These are phyloP conservation scores for Komagataella kurtzmanii DNA, from an alignment of 805 yeast species.

Conservation along the genomic window DNA sequence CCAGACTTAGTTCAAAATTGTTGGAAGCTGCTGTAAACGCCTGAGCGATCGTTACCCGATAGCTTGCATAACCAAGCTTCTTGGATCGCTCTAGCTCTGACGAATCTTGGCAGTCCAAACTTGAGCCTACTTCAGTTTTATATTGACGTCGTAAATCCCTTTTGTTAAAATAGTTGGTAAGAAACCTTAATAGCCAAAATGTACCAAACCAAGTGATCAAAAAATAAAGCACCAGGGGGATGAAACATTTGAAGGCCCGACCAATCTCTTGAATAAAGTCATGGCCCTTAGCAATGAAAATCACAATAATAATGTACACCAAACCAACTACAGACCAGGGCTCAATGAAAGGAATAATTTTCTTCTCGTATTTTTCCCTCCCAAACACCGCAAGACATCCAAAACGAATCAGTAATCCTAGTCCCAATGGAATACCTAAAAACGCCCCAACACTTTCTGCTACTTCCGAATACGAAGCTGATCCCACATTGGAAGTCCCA, in stretches of 20 bases:
- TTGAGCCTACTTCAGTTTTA: constrained; percentile 6
- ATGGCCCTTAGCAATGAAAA: constrained; percentile 37
- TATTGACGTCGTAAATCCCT: constrained; percentile 4
- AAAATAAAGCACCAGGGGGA: constrained; percentile 36
- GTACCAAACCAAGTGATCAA: constrained; percentile 32
- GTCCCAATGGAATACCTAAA: constrained; percentile 36
- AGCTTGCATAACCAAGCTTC: constrained; percentile 23
- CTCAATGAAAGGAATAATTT: constrained; percentile 24
- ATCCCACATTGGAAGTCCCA: constrained; percentile 6
- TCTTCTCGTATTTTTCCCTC: constrained; percentile 16
- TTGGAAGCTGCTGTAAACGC: constrained; percentile 45
- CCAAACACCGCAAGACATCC: constrained; percentile 14
- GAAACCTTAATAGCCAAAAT: constrained; percentile 21
- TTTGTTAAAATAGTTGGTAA: constrained; percentile 7
- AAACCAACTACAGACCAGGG: constrained; percentile 41
- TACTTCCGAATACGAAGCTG: constrained; percentile 21
- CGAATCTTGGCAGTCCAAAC: constrained; percentile 27
- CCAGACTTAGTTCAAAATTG: constrained; percentile 43
- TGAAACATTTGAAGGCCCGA: constrained; percentile 32
- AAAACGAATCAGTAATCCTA: constrained; percentile 30
- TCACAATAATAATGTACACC: constrained; percentile 35
- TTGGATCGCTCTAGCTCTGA: constrained; percentile 11
- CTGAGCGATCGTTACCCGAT: constrained; percentile 30
- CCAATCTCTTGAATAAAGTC: constrained; percentile 33
- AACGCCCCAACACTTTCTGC: constrained; percentile 37